A percentile compares a stretch with the other conserved stretches of the same genome.
Conservation (phyloP, 2,329 filamentous ascomycete species). For the Diaporthe caulivora region DNA sequence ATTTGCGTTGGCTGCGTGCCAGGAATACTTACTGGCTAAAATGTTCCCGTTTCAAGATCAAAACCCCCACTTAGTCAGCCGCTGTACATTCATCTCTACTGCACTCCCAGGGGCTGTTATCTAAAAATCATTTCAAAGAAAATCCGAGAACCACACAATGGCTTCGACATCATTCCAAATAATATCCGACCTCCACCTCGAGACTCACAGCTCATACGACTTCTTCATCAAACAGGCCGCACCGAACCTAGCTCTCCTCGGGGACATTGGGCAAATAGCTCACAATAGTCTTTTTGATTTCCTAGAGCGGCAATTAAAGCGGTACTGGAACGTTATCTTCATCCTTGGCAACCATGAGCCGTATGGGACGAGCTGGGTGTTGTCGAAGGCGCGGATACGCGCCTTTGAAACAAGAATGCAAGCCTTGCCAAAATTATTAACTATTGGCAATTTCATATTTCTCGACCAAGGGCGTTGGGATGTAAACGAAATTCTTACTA, state of each 20-base stretch:
- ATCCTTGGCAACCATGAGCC: constrained; percentile 70
- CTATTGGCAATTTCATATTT: constrained; percentile 54
- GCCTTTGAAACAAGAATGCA: constrained; percentile 47
- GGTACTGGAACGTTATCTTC: constrained; percentile 64
- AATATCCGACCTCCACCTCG: constrained; percentile 69
- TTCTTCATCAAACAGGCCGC: constrained; percentile 61
- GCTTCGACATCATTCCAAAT: constrained; percentile 53
- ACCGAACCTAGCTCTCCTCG: constrained; percentile 66
- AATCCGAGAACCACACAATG: background rate
- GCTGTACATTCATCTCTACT: background rate
- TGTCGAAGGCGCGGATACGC: constrained; percentile 46
- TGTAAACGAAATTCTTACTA: background rate
- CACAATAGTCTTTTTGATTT: constrained; percentile 52
- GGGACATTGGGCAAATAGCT: constrained; percentile 61
- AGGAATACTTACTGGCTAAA: no score
- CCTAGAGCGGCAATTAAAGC: constrained; percentile 60
- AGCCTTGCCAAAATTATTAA: constrained; percentile 41
- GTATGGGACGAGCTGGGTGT: constrained; percentile 56
- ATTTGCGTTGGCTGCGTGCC: background rate
- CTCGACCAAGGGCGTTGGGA: constrained; percentile 51
- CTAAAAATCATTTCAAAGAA: background rate
- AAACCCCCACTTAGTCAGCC: background rate
- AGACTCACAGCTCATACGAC: constrained; percentile 63
- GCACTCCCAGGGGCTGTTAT: no score
- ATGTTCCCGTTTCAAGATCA: no score